phyloP scores from a whole-genome alignment of 2,329 filamentous ascomycete genomes.

The Aspergillus aculeatinus region DNA sequence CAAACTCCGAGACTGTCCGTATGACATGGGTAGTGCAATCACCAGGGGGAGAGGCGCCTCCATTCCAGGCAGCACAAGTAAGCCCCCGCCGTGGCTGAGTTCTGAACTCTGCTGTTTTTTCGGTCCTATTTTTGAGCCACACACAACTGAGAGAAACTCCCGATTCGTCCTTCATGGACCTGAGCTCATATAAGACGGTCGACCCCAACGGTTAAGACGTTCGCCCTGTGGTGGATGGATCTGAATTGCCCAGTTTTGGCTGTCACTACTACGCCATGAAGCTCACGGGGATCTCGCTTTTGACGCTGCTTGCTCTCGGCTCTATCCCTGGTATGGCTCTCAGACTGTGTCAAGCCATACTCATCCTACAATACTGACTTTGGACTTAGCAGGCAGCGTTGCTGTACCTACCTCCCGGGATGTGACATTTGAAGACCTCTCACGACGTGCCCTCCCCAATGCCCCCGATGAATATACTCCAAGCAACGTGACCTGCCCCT shows the following conservation, averaged over 20 bases:
- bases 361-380: too few species aligned
- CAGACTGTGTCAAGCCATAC: too few species aligned
- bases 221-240: neutral
- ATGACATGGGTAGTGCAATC: neutral
- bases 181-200: neutral
- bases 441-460: constrained; percentile 50
- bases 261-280: neutral
- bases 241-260: neutral
- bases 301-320: neutral
- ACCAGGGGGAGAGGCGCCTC: neutral
- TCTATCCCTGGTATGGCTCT: neutral
- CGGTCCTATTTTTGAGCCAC: neutral
- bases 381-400: neutral
- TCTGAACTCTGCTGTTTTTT: neutral
- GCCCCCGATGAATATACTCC: constrained; percentile 72
- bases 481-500: constrained; percentile 65
- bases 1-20: neutral
- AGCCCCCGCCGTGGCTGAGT: neutral
- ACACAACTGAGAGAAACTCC: too few species aligned
- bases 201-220: neutral
- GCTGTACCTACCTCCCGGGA: neutral
- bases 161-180: too few species aligned
- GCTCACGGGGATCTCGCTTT: neutral
- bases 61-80: neutral
- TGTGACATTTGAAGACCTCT: neutral